phyloP scores from a whole-genome alignment of 2,329 filamentous ascomycete genomes.

The Colletotrichum zoysiae region DNA sequence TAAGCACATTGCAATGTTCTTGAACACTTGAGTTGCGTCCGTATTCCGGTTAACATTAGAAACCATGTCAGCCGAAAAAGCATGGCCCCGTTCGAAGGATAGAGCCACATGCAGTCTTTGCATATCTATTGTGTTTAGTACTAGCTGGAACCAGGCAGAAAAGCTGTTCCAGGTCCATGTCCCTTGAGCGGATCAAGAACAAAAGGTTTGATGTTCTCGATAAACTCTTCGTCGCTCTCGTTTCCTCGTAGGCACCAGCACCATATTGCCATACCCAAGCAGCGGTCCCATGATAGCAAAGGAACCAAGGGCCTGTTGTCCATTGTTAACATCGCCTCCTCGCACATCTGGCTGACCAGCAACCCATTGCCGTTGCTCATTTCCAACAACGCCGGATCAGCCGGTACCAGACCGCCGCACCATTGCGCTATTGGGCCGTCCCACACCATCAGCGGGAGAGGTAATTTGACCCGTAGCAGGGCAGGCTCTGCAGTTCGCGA shows the following conservation, averaged over 20 bases:
- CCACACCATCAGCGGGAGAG: constrained; percentile 27
- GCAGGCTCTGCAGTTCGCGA: constrained; percentile 28
- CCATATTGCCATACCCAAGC: constrained; percentile 34
- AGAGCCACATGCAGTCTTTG: neutral
- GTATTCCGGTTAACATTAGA: too few species aligned
- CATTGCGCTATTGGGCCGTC: constrained; percentile 24
- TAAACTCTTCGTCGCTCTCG: constrained; percentile 33
- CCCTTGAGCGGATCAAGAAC: constrained; percentile 23
- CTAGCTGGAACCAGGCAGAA: neutral
- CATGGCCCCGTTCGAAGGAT: neutral
- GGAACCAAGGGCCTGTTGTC: constrained; percentile 29
- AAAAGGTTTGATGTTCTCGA: constrained; percentile 34
- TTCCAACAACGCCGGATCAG: constrained; percentile 20
- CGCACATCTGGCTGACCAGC: constrained; percentile 30
- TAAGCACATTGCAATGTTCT: neutral
- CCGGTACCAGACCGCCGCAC: constrained; percentile 16
- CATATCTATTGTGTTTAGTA: neutral
- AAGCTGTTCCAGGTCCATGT: too few species aligned
- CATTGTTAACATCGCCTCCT: constrained; percentile 17
- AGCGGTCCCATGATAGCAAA: constrained; percentile 29
- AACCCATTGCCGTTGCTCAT: neutral
- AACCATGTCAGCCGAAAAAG: neutral
- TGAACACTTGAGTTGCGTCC: too few species aligned
- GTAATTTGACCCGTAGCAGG: constrained; percentile 21
- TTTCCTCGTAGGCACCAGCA: constrained; percentile 32